Percentiles rank a stretch among this genome's conserved stretches.
These are phyloP conservation scores for Xylariaceae sp. DNA, from an alignment of 2,329 filamentous ascomycete species.

Conservation along the genomic window DNA sequence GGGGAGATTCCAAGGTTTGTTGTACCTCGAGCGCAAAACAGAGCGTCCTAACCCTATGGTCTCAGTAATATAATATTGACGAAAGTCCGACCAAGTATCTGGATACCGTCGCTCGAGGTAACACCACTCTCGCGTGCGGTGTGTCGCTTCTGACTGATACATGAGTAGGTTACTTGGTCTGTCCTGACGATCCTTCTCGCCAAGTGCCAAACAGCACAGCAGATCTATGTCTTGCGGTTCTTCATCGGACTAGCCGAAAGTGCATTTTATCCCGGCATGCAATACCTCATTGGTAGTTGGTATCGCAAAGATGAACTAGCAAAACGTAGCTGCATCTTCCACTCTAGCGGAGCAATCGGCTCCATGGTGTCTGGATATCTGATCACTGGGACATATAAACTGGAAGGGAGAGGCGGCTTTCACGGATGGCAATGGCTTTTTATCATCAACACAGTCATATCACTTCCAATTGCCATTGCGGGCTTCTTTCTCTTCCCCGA, in stretches of 20 bases:
- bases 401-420: constrained; percentile 44
- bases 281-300: constrained; percentile 36
- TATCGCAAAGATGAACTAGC: constrained; percentile 39
- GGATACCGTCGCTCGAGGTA: constrained; percentile 34
- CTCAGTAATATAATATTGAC: constrained; percentile 33
- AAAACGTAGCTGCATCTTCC: constrained; percentile 41
- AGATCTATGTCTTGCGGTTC: constrained; percentile 35
- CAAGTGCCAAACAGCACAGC: constrained; percentile 30
- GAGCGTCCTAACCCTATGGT: constrained; percentile 6
- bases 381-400: constrained; percentile 48
- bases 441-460: constrained; percentile 51
- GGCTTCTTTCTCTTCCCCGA: constrained; percentile 44
- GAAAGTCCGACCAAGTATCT: constrained; percentile 34
- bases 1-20: constrained; percentile 17
- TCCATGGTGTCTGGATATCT: constrained; percentile 48
- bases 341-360: constrained; percentile 28
- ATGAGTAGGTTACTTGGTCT: constrained; percentile 24
- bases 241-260: constrained; percentile 32
- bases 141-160: neutral
- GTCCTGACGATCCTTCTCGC: constrained; percentile 32
- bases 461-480: constrained; percentile 46
- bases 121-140: neutral
- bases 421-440: constrained; percentile 54
- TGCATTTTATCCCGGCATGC: constrained; percentile 30
- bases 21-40: neutral